Conservation (phyloP, 805 yeast genomes). For the Phaffomyces thermotolerans region DNA sequence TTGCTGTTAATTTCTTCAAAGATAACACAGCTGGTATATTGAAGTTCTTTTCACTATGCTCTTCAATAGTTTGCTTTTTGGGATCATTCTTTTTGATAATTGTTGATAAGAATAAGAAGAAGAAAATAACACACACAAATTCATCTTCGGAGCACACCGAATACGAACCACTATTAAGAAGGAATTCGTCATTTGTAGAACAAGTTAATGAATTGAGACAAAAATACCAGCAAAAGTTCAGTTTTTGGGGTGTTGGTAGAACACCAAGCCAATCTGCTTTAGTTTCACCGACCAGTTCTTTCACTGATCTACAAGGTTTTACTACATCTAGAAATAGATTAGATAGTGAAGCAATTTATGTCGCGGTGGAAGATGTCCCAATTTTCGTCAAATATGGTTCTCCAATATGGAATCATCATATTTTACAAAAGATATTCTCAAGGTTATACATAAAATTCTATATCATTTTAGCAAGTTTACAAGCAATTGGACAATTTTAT, state of each 20-base stretch:
- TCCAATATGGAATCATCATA: constrained; percentile 23
- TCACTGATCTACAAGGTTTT: constrained; percentile 2
- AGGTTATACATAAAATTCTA: constrained; percentile 43
- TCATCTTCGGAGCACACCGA: background rate
- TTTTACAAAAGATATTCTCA: constrained; percentile 16
- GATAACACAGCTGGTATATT: constrained; percentile 50
- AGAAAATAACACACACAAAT: constrained; percentile 2
- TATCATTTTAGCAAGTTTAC: constrained; percentile 45
- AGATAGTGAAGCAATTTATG: constrained; percentile 20
- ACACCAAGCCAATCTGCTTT: constrained; percentile 14
- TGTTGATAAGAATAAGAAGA: constrained; percentile 11
- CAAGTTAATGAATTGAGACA: constrained; percentile 12
- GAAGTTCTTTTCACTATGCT: constrained; percentile 44
- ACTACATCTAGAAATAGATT: constrained; percentile 1
- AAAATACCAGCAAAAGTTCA: constrained; percentile 16
- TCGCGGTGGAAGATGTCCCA: constrained; percentile 25
- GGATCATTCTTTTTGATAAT: constrained; percentile 27
- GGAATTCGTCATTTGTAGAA: constrained; percentile 8
- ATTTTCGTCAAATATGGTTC: constrained; percentile 22
- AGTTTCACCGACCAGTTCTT: constrained; percentile 1
- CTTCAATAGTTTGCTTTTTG: constrained; percentile 30
- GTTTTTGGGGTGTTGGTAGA: constrained; percentile 25
- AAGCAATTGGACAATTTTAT: constrained; percentile 66
- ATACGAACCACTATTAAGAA: constrained; percentile 7
- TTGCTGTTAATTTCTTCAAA: constrained; percentile 46